These are phyloP conservation scores for Eimeria acervulina DNA, from an alignment of 169 alveolate genomes.

Conservation along the genomic window DNA sequence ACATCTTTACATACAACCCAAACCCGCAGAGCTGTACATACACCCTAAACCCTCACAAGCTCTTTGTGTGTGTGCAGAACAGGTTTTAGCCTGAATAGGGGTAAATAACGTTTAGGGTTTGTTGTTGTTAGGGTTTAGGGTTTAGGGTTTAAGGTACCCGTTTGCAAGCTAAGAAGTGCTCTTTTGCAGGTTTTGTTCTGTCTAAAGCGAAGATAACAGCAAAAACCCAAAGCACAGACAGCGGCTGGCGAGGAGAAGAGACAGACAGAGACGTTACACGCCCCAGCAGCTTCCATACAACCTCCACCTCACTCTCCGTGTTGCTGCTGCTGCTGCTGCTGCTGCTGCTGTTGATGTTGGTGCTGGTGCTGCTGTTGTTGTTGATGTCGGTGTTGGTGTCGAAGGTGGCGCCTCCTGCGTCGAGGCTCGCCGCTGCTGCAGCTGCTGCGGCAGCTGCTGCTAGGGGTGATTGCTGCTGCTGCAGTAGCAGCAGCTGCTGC, in stretches of 20 bases:
- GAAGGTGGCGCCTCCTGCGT: background rate
- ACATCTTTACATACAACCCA: background rate
- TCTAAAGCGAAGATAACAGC: slow-evolving; percentile 37
- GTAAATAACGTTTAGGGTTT: too few relatives aligned
- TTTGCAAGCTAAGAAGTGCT: slow-evolving; percentile 41
- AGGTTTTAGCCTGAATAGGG: too few relatives aligned
- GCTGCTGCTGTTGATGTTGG: too few relatives aligned
- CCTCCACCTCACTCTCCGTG: slow-evolving; percentile 33
- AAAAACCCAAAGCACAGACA: slow-evolving; percentile 63
- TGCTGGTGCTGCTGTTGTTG: too few relatives aligned
- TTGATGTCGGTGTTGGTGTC: background rate
- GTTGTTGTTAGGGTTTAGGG: too few relatives aligned
- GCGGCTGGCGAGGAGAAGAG: slow-evolving; percentile 59
- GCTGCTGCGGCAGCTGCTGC: background rate
- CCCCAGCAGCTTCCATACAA: background rate
- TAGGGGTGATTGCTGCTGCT: too few relatives aligned
- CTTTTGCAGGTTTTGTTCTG: slow-evolving; percentile 63
- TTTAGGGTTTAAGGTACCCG: background rate
- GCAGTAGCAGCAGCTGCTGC: too few relatives aligned
- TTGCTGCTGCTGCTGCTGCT: too few relatives aligned
- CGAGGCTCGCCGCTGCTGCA: background rate
- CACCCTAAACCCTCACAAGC: background rate
- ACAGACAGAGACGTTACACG: background rate
- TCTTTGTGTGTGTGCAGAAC: too few relatives aligned
- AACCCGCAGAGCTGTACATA: too few relatives aligned